phyloP scores from a whole-genome alignment of 2,329 filamentous ascomycete genomes.

The Zopfia rhizophila region DNA sequence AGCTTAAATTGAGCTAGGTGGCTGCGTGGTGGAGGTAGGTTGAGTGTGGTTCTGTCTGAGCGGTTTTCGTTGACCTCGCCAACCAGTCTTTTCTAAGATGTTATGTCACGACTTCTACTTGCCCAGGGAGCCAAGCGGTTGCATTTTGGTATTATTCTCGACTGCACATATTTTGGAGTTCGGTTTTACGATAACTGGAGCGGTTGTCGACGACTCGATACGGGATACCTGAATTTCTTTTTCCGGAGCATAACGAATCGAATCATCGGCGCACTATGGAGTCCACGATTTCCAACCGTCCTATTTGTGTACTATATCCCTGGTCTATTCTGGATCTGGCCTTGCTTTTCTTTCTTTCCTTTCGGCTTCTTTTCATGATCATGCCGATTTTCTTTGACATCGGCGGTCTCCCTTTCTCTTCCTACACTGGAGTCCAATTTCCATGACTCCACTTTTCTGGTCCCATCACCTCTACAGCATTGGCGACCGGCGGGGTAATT shows the following conservation, averaged over 20 bases:
- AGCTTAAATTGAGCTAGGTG: slow-evolving; percentile 36
- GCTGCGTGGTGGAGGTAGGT: slow-evolving; percentile 20
- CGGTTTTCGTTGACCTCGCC: slow-evolving; percentile 41
- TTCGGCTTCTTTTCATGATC: slow-evolving; percentile 20
- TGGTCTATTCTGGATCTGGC: slow-evolving; percentile 41
- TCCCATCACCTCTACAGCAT: slow-evolving; percentile 20
- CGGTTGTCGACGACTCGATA: slow-evolving; percentile 47
- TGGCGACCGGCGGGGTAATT: slow-evolving; percentile 21
- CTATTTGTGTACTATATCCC: slow-evolving; percentile 51
- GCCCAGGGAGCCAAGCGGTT: slow-evolving; percentile 37
- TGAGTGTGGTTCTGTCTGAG: slow-evolving; percentile 35
- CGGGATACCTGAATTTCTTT: slow-evolving; percentile 44
- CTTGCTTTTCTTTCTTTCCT: slow-evolving; percentile 31
- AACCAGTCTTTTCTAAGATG: slow-evolving; percentile 23
- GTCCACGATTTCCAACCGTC: slow-evolving; percentile 44
- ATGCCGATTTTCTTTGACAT: slow-evolving; percentile 14
- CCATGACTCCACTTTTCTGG: slow-evolving; percentile 13
- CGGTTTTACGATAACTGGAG: slow-evolving; percentile 42
- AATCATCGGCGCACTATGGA: slow-evolving; percentile 45
- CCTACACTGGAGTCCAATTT: slow-evolving; percentile 1
- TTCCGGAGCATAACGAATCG: slow-evolving; percentile 45
- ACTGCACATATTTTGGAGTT: slow-evolving; percentile 42
- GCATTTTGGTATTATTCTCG: slow-evolving; percentile 31
- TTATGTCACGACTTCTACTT: slow-evolving; percentile 43
- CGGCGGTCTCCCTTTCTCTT: slow-evolving; percentile 16